Conservation (phyloP, 345 rosid genomes). For the Raphanus raphanistrum region DNA sequence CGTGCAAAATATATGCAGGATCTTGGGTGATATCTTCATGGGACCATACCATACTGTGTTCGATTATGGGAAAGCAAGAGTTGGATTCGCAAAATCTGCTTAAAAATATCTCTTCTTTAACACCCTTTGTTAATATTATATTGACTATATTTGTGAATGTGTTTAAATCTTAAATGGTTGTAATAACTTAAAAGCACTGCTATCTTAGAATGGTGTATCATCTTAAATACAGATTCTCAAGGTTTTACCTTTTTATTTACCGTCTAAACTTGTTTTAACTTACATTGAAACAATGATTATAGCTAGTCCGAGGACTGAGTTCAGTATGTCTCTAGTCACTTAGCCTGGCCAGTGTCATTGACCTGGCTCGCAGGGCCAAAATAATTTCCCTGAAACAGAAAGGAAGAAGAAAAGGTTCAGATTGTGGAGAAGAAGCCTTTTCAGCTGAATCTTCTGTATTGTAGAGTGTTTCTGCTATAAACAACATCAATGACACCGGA, state of each 20-base stretch:
- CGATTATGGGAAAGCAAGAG: conserved; percentile 70
- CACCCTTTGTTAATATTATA: conserved; percentile 18
- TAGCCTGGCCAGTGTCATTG: conserved; percentile 55
- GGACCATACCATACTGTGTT: conserved; percentile 89
- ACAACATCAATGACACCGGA: conserved; percentile 73
- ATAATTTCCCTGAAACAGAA: conserved; percentile 73
- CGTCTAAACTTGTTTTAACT: conserved; percentile 7
- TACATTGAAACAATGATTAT: not conserved
- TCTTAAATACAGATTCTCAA: conserved; percentile 18
- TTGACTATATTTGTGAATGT: conserved; percentile 30
- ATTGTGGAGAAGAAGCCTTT: conserved; percentile 54
- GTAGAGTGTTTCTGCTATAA: conserved; percentile 80
- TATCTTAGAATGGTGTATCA: conserved; percentile 12
- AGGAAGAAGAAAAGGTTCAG: not conserved
- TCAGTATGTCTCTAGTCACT: conserved; percentile 21
- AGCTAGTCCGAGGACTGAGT: not conserved
- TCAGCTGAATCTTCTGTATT: conserved; percentile 75
- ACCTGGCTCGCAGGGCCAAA: conserved; percentile 66
- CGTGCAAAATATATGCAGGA: conserved; percentile 52
- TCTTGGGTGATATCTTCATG: conserved; percentile 92
- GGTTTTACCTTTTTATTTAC: conserved; percentile 11
- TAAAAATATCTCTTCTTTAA: conserved; percentile 37
- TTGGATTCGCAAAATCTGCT: conserved; percentile 91
- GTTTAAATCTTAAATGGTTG: conserved; percentile 28
- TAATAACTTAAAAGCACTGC: conserved; percentile 25